A percentile compares a stretch with the other conserved stretches of the same genome.
These are phyloP conservation scores for Phytophthora sojae DNA, from an alignment of 352 stramenopile species.

Conservation along the genomic window DNA sequence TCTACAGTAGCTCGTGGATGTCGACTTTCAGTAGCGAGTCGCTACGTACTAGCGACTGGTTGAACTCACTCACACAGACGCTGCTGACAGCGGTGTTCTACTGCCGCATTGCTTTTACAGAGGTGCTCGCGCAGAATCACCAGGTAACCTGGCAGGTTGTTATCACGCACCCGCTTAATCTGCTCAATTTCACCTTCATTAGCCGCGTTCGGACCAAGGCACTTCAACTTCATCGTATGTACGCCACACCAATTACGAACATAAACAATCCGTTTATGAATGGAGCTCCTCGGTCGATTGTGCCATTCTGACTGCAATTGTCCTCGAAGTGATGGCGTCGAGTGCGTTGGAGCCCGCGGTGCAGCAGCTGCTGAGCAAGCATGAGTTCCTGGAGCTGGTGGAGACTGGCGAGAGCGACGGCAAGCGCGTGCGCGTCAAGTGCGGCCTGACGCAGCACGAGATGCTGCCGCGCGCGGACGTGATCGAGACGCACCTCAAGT, in stretches of 20 bases:
- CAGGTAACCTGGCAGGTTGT: too few species aligned
- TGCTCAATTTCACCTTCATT: too few species aligned
- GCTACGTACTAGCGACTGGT: too few species aligned
- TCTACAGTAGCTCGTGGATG: too few species aligned
- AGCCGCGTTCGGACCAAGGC: too few species aligned
- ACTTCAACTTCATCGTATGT: slow-evolving; percentile 12
- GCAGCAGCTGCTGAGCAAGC: slow-evolving; percentile 50
- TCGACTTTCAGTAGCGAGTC: too few species aligned
- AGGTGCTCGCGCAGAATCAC: too few species aligned
- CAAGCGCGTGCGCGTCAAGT: slow-evolving; percentile 70
- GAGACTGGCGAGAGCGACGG: slow-evolving; percentile 52
- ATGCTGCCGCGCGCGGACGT: slow-evolving; percentile 68
- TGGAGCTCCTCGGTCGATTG: slow-evolving; percentile 33
- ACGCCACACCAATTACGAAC: neutral
- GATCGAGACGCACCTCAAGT: slow-evolving; percentile 72
- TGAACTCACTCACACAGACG: too few species aligned
- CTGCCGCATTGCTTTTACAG: too few species aligned
- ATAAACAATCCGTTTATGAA: slow-evolving; percentile 19
- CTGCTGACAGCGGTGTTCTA: too few species aligned
- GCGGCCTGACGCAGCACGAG: slow-evolving; percentile 81
- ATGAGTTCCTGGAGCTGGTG: slow-evolving; percentile 67
- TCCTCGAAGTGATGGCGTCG: slow-evolving; percentile 12
- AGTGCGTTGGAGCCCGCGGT: slow-evolving; percentile 42
- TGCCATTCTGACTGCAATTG: neutral
- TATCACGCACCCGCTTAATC: too few species aligned